A percentile compares a stretch with the other conserved stretches of the same genome.
phyloP scores from a whole-genome alignment of 495 filamentous ascomycete species.

The Achaetomiella virescens region DNA sequence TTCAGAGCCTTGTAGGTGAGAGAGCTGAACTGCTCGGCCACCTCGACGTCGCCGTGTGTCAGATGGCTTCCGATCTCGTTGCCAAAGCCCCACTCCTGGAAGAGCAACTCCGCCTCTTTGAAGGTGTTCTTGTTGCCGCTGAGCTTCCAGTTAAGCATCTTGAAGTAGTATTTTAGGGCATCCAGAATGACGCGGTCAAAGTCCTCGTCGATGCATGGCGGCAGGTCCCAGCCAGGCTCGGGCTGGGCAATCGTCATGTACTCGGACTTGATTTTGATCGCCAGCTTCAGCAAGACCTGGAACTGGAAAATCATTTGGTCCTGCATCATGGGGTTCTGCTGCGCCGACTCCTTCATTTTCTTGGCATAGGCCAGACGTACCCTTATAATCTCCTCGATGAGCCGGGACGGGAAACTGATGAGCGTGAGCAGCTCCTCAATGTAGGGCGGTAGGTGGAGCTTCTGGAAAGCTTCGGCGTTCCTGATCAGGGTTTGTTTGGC shows the following conservation, averaged over 20 bases:
- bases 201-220: conserved; percentile 91
- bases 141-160: conserved; percentile 93
- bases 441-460: conserved; percentile 90
- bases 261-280: conserved; percentile 83
- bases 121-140: conserved; percentile 98
- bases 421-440: conserved; percentile 93
- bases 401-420: conserved; percentile 91
- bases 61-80: conserved; percentile 86
- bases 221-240: conserved; percentile 90
- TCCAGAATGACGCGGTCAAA: conserved; percentile 95
- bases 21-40: conserved; percentile 96
- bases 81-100: conserved; percentile 95
- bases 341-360: conserved; percentile 83
- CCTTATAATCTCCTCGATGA: conserved; percentile 94
- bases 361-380: conserved; percentile 87
- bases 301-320: conserved; percentile 97
- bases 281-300: conserved; percentile 83
- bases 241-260: conserved; percentile 78
- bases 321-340: conserved; percentile 82
- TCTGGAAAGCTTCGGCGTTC: conserved; percentile 78
- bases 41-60: conserved; percentile 88
- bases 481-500: conserved; percentile 87
- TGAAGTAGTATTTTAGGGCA: conserved; percentile 95
- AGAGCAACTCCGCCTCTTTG: conserved; percentile 94
- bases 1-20: conserved; percentile 86